Evolutionary conservation across 208 protist species (phyloP), one percentile per base, ranked within the genome.

Genomic region (Crithidia thermophila): DNA sequence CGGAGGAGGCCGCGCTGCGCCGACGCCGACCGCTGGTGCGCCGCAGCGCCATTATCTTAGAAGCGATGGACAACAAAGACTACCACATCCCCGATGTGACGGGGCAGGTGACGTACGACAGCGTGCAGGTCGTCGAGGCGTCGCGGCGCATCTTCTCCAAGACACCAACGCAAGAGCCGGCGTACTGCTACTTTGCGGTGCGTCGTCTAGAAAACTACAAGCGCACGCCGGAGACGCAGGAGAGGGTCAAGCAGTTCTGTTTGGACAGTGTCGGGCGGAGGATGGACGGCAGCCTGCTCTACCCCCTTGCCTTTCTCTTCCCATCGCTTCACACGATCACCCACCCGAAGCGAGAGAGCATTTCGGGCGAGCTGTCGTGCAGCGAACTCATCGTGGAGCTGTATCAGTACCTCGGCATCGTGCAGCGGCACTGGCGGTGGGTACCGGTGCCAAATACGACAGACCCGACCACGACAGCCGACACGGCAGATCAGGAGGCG

Each of bases 21-120:
- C n/a, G n/a, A n/a, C 43, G 58, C 33, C 45, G 63, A 34, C 78
- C 61, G 1, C 64, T 68, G n/a, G 31, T 74, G 4, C 71, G 72
- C 4, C 81, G 79, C 21, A 82, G 87, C 0, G 88, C 73, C 21
- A 51, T 94, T 45, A 79, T 94, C 18, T 73, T 94, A 14, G 85
- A 94, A 69, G 82, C 78, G 43, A 87, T 94, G 71, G 88, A 90
- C 68, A 94, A 94, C 56, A 74, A 73, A 10, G 85, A 89, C 21
- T 79, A 75, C 45, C 58, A 89, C 47, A 70, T 87, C 4, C 67
- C 72, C 11, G 85, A 91, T 36, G 68, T 91, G 7, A 66, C 86
- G 60, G 88, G 88, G 7, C 37, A 62, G 7, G 72, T 84, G 23
- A 67, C 62, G 27, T 58, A 88, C 66, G 67, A 84, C 59, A 56